phyloP scores from a whole-genome alignment of 1,284 basidiomycete species.

The Exobasidium cylindrosporum region DNA sequence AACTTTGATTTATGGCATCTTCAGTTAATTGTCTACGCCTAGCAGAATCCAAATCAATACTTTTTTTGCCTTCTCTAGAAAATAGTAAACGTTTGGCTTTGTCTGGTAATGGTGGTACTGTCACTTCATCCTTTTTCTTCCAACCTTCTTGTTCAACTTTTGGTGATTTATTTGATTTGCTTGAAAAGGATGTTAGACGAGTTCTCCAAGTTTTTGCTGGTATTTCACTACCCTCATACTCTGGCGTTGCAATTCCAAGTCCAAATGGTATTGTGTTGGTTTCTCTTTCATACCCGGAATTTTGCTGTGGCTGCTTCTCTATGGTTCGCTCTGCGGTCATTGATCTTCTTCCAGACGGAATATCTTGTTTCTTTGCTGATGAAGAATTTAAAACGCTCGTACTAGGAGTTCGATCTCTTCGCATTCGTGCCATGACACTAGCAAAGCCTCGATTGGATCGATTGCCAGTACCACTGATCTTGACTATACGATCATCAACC shows the following conservation, averaged over 20 bases:
- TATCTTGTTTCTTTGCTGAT: too few relatives aligned
- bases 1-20: not conserved
- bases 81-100: too few relatives aligned
- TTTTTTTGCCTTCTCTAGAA: too few relatives aligned
- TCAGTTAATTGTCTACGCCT: not conserved
- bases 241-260: not conserved
- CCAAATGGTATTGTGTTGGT: not conserved
- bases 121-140: not conserved
- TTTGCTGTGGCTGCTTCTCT: too few relatives aligned
- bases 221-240: not conserved
- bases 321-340: too few relatives aligned
- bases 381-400: not conserved
- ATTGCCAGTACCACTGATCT: not conserved
- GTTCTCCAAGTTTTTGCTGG: not conserved
- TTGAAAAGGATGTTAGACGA: constrained; percentile 4
- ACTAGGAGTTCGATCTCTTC: not conserved
- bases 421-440: not conserved
- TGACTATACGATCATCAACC: not conserved
- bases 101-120: not conserved
- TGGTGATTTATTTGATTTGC: not conserved
- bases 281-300: not conserved
- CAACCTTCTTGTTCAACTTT: constrained; percentile 3
- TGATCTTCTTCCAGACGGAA: too few relatives aligned
- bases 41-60: too few relatives aligned
- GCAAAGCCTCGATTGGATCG: constrained; percentile 1